phyloP scores from a whole-genome alignment of 148 eudicot species.

The Simmondsia chinensis region DNA sequence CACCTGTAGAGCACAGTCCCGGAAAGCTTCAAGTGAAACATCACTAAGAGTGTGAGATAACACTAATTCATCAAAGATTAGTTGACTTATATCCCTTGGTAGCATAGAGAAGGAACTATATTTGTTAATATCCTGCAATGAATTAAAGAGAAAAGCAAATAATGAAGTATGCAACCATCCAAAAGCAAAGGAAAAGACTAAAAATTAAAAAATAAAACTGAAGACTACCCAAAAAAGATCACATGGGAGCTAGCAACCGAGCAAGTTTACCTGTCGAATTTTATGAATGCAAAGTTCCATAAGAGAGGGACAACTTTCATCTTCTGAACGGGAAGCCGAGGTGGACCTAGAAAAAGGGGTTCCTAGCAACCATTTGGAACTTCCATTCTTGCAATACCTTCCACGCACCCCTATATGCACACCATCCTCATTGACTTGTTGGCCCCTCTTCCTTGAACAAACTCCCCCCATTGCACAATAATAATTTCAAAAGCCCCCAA shows the following conservation, averaged over 20 bases:
- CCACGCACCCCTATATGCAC: constrained; percentile 16
- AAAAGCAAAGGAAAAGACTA: neutral
- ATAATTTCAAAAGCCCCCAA: constrained; percentile 1
- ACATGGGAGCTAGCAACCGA: too few relatives aligned
- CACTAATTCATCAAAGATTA: constrained; percentile 23
- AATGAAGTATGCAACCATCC: neutral
- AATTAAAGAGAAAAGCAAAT: neutral
- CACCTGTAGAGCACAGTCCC: constrained; percentile 29
- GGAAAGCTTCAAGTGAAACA: constrained; percentile 23
- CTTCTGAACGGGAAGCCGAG: constrained; percentile 12
- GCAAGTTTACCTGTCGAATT: constrained; percentile 20
- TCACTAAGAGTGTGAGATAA: constrained; percentile 16
- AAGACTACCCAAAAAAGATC: too few relatives aligned
- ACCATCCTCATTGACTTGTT: constrained; percentile 27
- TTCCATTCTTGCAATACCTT: constrained; percentile 28
- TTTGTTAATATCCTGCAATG: constrained; percentile 19
- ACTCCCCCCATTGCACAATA: constrained; percentile 26
- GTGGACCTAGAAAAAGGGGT: constrained; percentile 24
- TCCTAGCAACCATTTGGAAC: constrained; percentile 31
- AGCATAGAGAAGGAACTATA: constrained; percentile 19
- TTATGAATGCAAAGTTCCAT: constrained; percentile 23
- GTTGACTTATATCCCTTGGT: constrained; percentile 28
- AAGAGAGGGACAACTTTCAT: constrained; percentile 18
- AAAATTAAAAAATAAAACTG: neutral
- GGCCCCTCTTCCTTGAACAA: constrained; percentile 31